Conservation (phyloP, 1,284 basidiomycete species). For the Puccinia coronata region DNA sequence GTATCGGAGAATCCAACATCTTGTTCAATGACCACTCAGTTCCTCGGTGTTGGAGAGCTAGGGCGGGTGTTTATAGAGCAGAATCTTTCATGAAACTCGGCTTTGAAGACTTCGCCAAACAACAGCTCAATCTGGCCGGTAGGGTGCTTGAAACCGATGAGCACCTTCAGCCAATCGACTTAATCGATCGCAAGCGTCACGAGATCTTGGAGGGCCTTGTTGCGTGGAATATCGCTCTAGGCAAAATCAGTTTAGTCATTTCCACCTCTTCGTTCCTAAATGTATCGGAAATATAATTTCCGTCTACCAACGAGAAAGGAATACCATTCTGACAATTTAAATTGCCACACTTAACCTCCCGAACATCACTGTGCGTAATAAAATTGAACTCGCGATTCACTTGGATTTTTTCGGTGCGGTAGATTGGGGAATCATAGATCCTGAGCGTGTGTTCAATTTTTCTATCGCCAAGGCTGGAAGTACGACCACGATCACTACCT, state of each 20-base stretch:
- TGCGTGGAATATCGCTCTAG: slow-evolving; percentile 45
- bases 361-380: neutral
- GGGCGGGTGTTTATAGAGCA: slow-evolving; percentile 37
- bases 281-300: neutral
- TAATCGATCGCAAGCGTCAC: slow-evolving; percentile 17
- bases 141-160: slow-evolving; percentile 29
- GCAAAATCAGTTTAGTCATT: slow-evolving; percentile 43
- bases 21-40: slow-evolving; percentile 29
- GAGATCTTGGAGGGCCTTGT: slow-evolving; percentile 36
- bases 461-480: neutral
- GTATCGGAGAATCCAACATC: slow-evolving; percentile 21
- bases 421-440: slow-evolving; percentile 21
- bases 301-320: neutral
- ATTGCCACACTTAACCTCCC: neutral
- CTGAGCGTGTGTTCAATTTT: neutral
- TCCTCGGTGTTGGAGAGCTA: slow-evolving; percentile 39
- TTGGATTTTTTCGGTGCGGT: neutral
- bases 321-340: neutral
- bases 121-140: neutral
- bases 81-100: slow-evolving; percentile 41
- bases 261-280: neutral
- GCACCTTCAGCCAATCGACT: slow-evolving; percentile 18
- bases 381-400: neutral
- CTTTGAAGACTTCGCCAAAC: slow-evolving; percentile 31
- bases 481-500: neutral